phyloP scores from a whole-genome alignment of 352 stramenopile genomes.

The Thalassiosira livingstoniorum region DNA sequence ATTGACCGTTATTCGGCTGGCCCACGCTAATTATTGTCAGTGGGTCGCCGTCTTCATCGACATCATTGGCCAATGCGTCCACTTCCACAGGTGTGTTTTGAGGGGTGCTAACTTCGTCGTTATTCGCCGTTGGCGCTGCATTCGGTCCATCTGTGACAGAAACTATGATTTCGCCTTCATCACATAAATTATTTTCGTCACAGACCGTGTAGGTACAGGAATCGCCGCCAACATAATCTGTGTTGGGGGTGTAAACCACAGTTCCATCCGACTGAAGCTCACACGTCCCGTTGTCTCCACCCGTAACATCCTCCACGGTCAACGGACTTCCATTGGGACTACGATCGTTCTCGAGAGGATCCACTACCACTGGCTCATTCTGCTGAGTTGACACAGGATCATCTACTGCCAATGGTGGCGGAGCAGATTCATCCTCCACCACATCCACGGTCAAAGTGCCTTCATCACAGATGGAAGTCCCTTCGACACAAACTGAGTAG shows the following conservation, averaged over 20 bases:
- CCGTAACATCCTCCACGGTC: background rate
- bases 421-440: background rate
- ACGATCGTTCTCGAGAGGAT: slow-evolving; percentile 9
- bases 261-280: background rate
- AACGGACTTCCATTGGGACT: background rate
- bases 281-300: background rate
- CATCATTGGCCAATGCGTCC: background rate
- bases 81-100: background rate
- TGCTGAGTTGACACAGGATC: background rate
- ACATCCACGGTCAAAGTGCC: slow-evolving; percentile 18
- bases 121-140: slow-evolving; percentile 6
- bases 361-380: slow-evolving; percentile 1
- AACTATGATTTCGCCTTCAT: slow-evolving; percentile 16
- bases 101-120: slow-evolving; percentile 7
- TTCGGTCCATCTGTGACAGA: slow-evolving; percentile 18
- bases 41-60: background rate
- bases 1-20: slow-evolving; percentile 12
- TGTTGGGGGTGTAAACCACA: slow-evolving; percentile 1
- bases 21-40: background rate
- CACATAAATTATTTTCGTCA: slow-evolving; percentile 19
- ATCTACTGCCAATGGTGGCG: slow-evolving; percentile 7
- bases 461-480: slow-evolving; percentile 5
- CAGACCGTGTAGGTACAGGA: slow-evolving; percentile 3
- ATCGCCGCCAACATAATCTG: slow-evolving; percentile 3
- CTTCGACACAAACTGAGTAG: slow-evolving; percentile 40